A percentile compares a stretch with the other conserved stretches of the same genome.
Conservation (phyloP, 1,139 yeast genomes). For the Sugiyamaella grinbergsii region DNA sequence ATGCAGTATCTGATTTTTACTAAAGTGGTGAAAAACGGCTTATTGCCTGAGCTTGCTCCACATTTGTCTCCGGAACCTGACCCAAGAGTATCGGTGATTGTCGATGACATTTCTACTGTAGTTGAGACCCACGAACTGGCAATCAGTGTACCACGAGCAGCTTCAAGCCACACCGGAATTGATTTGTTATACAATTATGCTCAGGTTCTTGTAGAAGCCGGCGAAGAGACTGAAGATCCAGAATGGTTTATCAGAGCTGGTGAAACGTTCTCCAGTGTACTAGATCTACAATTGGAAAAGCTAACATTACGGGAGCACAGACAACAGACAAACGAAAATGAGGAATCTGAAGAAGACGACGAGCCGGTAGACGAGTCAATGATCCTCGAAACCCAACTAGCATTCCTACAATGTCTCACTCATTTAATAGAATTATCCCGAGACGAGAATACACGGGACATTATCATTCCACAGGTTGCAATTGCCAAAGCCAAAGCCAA, state of each 20-base stretch:
- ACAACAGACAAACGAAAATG: no score
- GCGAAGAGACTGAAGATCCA: slow-evolving; percentile 32
- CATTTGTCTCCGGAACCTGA: slow-evolving; percentile 21
- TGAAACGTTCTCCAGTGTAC: slow-evolving; percentile 29
- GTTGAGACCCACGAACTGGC: slow-evolving; percentile 28
- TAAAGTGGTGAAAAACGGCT: slow-evolving; percentile 32
- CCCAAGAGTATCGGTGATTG: slow-evolving; percentile 23
- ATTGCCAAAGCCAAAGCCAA: slow-evolving; percentile 6
- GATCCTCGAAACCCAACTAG: slow-evolving; percentile 25
- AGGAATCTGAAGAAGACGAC: slow-evolving; percentile 10
- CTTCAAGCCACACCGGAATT: slow-evolving; percentile 18
- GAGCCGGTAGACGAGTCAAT: slow-evolving; percentile 12
- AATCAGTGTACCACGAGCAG: slow-evolving; percentile 13
- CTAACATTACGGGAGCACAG: slow-evolving; percentile 18
- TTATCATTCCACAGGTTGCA: neutral
- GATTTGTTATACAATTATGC: slow-evolving; percentile 38
- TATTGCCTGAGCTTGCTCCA: slow-evolving; percentile 25
- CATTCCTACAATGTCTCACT: slow-evolving; percentile 26
- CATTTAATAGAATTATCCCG: slow-evolving; percentile 18
- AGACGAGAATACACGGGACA: neutral
- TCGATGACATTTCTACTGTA: slow-evolving; percentile 23
- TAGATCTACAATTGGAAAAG: slow-evolving; percentile 29
- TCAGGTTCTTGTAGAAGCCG: slow-evolving; percentile 36
- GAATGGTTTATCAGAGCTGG: slow-evolving; percentile 28
- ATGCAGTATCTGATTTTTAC: slow-evolving; percentile 36